Base-by-base conservation (phyloP, 345 rosid species). In the Linum lewisii region DNA sequence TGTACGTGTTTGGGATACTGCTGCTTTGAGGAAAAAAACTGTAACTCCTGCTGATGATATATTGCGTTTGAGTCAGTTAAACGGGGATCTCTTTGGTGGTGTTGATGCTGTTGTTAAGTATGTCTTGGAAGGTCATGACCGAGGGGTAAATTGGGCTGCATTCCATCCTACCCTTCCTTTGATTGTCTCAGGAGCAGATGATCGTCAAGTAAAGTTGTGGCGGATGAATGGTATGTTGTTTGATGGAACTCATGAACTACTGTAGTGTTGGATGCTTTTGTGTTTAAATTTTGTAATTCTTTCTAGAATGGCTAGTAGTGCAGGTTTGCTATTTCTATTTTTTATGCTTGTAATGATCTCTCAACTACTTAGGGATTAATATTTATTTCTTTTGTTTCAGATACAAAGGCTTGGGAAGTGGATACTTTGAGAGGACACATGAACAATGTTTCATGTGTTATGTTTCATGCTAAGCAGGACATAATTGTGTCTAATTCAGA, bases 321-420 rank as follows among this genome's bases (percentile, higher is more conserved):
- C 13, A 2, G 1, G 23, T n/a, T 16, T 2, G 20, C 2, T 20
- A 14, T 11, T 13, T 5, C 11, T 21, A 8, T 19, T 44, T 13
- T 32, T 37, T 57, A 15, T 14, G 10, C 26, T 18, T 3, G 42
- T 21, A 20, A n/a, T 23, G 34, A 50, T 23, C n/a, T 15, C 11
- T 7, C 51, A 20, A 19, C 52, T 51, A 21, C 36, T 60, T 37
- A 51, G 34, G 44, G 51, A 45, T 11, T 62, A 4, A 7, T 37
- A 1, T 51, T 56, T 38, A 65, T 44, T 69, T 16, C 10, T 5
- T 23, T 59, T 6, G 18, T 78, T 70, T 70, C 94, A 93, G 99
- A 93, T 56, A 93, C 99, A 24, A 89, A 93, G 79, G 99, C 97
- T 55, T 93, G 97, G 99, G 99, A 93, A 74, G 99, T 89, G 60